These are phyloP conservation scores for Coemansia sp. DNA, from an alignment of 192 early-diverging fungal species.

Conservation along the genomic window DNA sequence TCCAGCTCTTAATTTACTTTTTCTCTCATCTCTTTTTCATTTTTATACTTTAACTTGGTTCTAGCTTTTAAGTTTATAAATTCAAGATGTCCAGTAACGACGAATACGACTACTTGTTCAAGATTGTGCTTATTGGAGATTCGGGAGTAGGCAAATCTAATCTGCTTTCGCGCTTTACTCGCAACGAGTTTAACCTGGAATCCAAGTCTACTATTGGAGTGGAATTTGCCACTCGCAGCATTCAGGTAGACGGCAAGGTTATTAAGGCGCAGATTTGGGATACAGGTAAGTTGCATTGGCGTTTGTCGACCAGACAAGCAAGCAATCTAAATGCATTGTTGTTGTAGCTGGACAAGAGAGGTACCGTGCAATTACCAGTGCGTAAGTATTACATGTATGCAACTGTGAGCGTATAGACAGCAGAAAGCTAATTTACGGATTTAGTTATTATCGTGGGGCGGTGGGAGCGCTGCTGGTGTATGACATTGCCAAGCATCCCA, in stretches of 20 bases:
- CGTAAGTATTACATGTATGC: slow-evolving; percentile 62
- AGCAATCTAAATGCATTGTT: neutral
- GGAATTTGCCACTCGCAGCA: slow-evolving; percentile 94
- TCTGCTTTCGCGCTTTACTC: slow-evolving; percentile 93
- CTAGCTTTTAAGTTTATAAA: slow-evolving; percentile 1
- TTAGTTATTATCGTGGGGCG: slow-evolving; percentile 93
- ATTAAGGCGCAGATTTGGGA: slow-evolving; percentile 99
- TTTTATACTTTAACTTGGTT: slow-evolving; percentile 7
- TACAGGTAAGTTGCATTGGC: slow-evolving; percentile 67
- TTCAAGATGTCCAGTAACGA: slow-evolving; percentile 51
- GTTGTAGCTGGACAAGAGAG: slow-evolving; percentile 76
- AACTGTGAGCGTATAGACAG: slow-evolving; percentile 14
- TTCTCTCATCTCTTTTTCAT: slow-evolving; percentile 12
- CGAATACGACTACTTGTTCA: slow-evolving; percentile 90
- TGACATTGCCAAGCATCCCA: slow-evolving; percentile 94
- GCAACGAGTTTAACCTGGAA: slow-evolving; percentile 97
- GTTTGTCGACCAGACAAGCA: neutral
- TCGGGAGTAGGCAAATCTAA: slow-evolving; percentile 98
- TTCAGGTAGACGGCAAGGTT: slow-evolving; percentile 95
- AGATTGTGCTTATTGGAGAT: slow-evolving; percentile 91
- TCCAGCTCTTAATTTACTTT: neutral
- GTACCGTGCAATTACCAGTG: slow-evolving; percentile 85
- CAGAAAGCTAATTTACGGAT: slow-evolving; percentile 13
- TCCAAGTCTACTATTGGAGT: slow-evolving; percentile 99
- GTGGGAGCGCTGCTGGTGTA: slow-evolving; percentile 96